Evolutionary conservation across 1,284 basidiomycete species (phyloP), one percentile per base, ranked within the genome.

Genomic region (Ceratorhiza oryzae-sativae): DNA sequence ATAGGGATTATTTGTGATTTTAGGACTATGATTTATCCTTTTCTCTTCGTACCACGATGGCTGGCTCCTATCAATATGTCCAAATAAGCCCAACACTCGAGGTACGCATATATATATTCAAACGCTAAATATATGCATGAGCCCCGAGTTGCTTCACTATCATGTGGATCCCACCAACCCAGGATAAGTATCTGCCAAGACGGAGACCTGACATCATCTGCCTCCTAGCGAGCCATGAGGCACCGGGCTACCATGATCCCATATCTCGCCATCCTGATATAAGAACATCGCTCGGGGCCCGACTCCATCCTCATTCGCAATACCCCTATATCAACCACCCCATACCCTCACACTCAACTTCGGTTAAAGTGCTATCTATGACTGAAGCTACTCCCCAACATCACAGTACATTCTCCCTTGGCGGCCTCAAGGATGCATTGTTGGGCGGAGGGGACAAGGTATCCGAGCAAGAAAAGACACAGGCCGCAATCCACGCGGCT

Each of bases 401-500:
- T 15, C 27, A 45, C 34, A 23, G 61, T 6, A 32, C 63, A 8
- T 68, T 49, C 34, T 42, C 32, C 41, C 27, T 68, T 13, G 36
- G 39, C 8, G 63, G 63, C 1, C 49, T 68, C 23, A 68, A 68
- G 51, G 39, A 68, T 20, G 49, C 63, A 15, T n/a, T 68, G 2
- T 30, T 68, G 63, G 49, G 63, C 23, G 61, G 45, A 30, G 53
- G 25, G 53, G 42, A 56, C 13, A 68, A 68, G 10, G 36, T 46
- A 10, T 42, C 63, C 2, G 46, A 53, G 20, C 45, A 53, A 36
- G 63, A 68, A 32, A 56, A 68, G 63, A 55, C 42, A 0, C 63
- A 68, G 36, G 63, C 63, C 30, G 42, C 51, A 25, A 41, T 68
- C 27, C 49, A 68, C 27, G 63, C 51, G 23, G 63, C 63, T 27